These are phyloP conservation scores for Fusarium sp. DNA, from an alignment of 2,329 filamentous ascomycete species.

Conservation along the genomic window DNA sequence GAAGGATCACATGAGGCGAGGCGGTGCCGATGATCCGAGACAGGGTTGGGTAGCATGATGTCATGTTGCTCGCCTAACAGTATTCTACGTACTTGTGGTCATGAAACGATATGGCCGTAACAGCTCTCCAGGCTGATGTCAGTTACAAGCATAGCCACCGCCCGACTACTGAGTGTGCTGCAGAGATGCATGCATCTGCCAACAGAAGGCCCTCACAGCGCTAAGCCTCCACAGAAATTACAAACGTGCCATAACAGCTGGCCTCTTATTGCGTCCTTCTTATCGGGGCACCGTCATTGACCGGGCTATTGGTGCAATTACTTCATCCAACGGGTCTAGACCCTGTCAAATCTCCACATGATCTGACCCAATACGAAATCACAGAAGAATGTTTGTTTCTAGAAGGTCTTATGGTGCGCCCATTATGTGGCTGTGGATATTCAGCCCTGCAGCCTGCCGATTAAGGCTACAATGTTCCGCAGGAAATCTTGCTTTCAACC, in stretches of 20 bases:
- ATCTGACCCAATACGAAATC: background rate
- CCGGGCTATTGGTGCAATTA: background rate
- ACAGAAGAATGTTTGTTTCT: background rate
- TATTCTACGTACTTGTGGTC: accelerated
- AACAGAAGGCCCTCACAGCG: background rate
- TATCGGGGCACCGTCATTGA: too few relatives aligned
- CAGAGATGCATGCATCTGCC: background rate
- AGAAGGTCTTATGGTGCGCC: conserved; percentile 2
- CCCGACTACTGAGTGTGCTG: background rate
- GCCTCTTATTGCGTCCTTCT: too few relatives aligned
- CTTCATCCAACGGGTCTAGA: background rate
- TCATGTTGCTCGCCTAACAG: background rate
- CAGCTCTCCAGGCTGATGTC: background rate
- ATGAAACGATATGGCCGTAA: too few relatives aligned
- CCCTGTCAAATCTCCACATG: background rate
- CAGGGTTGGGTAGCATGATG: too few relatives aligned
- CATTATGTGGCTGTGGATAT: background rate
- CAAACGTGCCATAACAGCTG: background rate
- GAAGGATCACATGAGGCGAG: conserved; percentile 9
- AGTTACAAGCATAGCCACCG: conserved; percentile 5
- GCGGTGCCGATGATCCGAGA: conserved; percentile 31
- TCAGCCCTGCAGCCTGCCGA: too few relatives aligned
- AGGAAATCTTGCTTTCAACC: too few relatives aligned
- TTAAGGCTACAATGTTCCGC: too few relatives aligned
- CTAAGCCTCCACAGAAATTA: background rate